These are phyloP conservation scores for Fraxinus sp. DNA, from an alignment of 305 asterid genomes.

Conservation along the genomic window DNA sequence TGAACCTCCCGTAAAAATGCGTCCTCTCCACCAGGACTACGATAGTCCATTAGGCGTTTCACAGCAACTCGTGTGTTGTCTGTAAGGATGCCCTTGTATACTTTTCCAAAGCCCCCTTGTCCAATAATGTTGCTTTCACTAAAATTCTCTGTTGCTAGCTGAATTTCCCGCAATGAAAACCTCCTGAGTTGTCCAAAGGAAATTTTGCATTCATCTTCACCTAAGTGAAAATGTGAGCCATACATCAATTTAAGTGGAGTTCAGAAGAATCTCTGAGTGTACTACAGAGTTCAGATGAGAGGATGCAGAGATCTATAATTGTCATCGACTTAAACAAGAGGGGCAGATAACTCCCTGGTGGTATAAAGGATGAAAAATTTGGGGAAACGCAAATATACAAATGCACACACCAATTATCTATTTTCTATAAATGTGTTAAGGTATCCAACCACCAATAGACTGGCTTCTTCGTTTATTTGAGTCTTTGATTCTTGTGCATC, in stretches of 20 bases:
- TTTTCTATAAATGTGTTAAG: background rate
- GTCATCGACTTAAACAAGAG: background rate
- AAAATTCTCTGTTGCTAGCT: slow-evolving; percentile 72
- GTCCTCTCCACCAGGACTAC: slow-evolving; percentile 85
- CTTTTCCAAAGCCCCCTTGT: slow-evolving; percentile 93
- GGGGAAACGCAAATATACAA: background rate
- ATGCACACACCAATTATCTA: background rate
- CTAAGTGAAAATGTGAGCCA: slow-evolving; percentile 26
- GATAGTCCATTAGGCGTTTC: slow-evolving; percentile 71
- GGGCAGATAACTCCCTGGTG: background rate
- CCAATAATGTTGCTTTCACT: slow-evolving; percentile 66
- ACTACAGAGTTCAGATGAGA: background rate
- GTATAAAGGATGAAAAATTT: background rate
- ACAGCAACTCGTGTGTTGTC: slow-evolving; percentile 70
- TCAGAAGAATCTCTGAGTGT: background rate
- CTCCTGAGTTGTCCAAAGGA: slow-evolving; percentile 69
- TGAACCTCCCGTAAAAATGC: slow-evolving; percentile 79
- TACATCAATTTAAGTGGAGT: background rate
- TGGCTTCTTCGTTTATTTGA: background rate
- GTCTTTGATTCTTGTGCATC: background rate
- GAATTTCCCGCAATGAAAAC: slow-evolving; percentile 78
- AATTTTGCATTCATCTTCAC: slow-evolving; percentile 67
- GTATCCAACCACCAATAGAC: background rate
- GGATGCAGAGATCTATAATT: background rate
- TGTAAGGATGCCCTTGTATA: slow-evolving; percentile 61